Percentiles rank a stretch among this genome's conserved stretches.
phyloP scores from a whole-genome alignment of 2,329 filamentous ascomycete genomes.

The Claviceps digitariae region DNA sequence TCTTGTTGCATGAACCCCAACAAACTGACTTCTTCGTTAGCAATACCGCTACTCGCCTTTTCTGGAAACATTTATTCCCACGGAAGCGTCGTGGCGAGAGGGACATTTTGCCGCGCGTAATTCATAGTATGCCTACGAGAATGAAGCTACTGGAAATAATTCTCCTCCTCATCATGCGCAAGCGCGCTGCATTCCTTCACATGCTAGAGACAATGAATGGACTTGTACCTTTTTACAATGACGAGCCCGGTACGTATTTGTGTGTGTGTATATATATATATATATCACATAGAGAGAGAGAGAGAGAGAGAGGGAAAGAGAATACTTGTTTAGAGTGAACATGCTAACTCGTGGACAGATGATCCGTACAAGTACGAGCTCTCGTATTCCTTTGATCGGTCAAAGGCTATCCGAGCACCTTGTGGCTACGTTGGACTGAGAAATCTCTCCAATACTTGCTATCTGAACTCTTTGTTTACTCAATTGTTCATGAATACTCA shows the following conservation, averaged over 20 bases:
- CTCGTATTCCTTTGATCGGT: slow-evolving; percentile 47
- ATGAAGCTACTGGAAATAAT: slow-evolving; percentile 48
- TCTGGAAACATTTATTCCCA: slow-evolving; percentile 56
- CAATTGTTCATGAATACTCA: slow-evolving; percentile 92
- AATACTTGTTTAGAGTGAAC: not conserved
- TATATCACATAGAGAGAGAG: not conserved
- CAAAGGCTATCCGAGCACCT: slow-evolving; percentile 54
- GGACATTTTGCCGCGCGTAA: slow-evolving; percentile 21
- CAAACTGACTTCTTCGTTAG: slow-evolving; percentile 10
- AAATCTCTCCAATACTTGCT: slow-evolving; percentile 93
- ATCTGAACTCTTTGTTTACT: slow-evolving; percentile 86
- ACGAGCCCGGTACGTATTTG: slow-evolving; percentile 23
- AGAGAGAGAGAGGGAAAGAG: not conserved
- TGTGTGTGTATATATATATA: not conserved
- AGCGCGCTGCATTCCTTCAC: slow-evolving; percentile 31
- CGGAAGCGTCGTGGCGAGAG: slow-evolving; percentile 2
- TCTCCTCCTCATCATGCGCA: slow-evolving; percentile 38
- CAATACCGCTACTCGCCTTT: slow-evolving; percentile 28
- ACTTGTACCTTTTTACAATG: slow-evolving; percentile 24
- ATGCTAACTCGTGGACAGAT: slow-evolving; percentile 10
- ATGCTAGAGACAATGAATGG: slow-evolving; percentile 31
- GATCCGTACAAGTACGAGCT: slow-evolving; percentile 49
- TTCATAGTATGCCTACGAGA: slow-evolving; percentile 43
- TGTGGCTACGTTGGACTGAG: slow-evolving; percentile 80
- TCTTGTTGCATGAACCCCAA: not conserved